Percentiles rank a stretch among this genome's conserved stretches.
Conservation (phyloP, 2,329 filamentous ascomycete genomes). For the Triangularia setosa region DNA sequence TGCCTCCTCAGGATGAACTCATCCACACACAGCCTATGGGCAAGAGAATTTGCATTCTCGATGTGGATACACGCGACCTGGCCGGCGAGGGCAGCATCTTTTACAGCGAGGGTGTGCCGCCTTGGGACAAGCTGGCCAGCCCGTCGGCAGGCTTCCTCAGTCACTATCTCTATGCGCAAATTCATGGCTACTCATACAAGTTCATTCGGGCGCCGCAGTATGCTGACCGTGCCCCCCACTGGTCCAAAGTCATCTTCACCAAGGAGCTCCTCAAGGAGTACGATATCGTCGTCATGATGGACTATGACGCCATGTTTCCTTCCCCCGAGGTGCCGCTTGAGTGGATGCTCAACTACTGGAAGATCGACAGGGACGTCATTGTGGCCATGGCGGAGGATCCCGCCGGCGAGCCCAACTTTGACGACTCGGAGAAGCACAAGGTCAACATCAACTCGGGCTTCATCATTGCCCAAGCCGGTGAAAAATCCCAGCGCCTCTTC, state of each 20-base stretch:
- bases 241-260: slow-evolving; percentile 44
- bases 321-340: slow-evolving; percentile 43
- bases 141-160: slow-evolving; percentile 41
- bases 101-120: slow-evolving; percentile 30
- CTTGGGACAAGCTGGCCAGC: slow-evolving; percentile 37
- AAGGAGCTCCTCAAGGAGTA: slow-evolving; percentile 41
- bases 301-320: slow-evolving; percentile 44
- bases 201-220: slow-evolving; percentile 38
- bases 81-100: slow-evolving; percentile 36
- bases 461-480: slow-evolving; percentile 7
- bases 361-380: slow-evolving; percentile 36
- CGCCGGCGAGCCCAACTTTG: slow-evolving; percentile 35
- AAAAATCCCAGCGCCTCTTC: slow-evolving; percentile 44
- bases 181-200: slow-evolving; percentile 47
- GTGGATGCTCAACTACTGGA: slow-evolving; percentile 47
- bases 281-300: slow-evolving; percentile 42
- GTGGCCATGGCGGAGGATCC: slow-evolving; percentile 42
- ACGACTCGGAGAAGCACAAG: slow-evolving; percentile 34
- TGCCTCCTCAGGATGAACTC: slow-evolving; percentile 28
- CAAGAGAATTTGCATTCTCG: slow-evolving; percentile 42
- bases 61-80: slow-evolving; percentile 42
- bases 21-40: slow-evolving; percentile 31
- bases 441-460: slow-evolving; percentile 30
- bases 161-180: slow-evolving; percentile 44
- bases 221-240: slow-evolving; percentile 41